A percentile compares a stretch with the other conserved stretches of the same genome.
These are phyloP conservation scores for Chrysanthemum makinoi DNA, from an alignment of 129 eudicot species.

Conservation along the genomic window DNA sequence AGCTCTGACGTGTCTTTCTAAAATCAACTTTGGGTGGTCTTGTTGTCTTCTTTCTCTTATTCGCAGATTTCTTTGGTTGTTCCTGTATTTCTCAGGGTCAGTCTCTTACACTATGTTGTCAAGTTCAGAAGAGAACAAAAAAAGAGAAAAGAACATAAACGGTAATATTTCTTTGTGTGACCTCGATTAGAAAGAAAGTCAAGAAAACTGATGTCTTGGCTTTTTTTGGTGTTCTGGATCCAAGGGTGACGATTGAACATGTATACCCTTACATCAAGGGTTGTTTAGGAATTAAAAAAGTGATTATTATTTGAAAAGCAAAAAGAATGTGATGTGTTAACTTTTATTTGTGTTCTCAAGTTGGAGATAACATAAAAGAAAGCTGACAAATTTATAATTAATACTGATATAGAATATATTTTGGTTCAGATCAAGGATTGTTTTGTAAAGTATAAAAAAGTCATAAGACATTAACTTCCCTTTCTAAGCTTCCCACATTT, in stretches of 20 bases:
- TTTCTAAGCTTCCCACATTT: background rate
- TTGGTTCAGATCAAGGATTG: background rate
- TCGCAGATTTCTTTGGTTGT: constrained; percentile 15
- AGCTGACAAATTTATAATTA: too few species aligned
- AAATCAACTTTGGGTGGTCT: constrained; percentile 26
- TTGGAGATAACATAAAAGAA: too few species aligned
- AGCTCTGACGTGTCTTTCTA: constrained; percentile 48
- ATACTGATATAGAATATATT: too few species aligned
- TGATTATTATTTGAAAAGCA: background rate
- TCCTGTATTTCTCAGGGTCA: constrained; percentile 23
- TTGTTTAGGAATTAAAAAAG: too few species aligned
- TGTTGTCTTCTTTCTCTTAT: constrained; percentile 32
- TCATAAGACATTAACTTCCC: background rate
- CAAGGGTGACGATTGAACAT: too few species aligned
- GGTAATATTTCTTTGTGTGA: too few species aligned
- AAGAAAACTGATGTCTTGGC: too few species aligned
- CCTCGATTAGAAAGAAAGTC: too few species aligned
- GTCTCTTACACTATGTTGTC: background rate
- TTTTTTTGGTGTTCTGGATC: too few species aligned
- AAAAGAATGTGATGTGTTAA: background rate
- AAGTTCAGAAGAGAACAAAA: background rate
- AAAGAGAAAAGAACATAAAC: background rate
- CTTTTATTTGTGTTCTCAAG: background rate
- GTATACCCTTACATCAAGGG: too few species aligned
- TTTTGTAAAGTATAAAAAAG: background rate